Base-by-base conservation (phyloP, 331 rosid genomes). In the Phaseolus coccineus region DNA sequence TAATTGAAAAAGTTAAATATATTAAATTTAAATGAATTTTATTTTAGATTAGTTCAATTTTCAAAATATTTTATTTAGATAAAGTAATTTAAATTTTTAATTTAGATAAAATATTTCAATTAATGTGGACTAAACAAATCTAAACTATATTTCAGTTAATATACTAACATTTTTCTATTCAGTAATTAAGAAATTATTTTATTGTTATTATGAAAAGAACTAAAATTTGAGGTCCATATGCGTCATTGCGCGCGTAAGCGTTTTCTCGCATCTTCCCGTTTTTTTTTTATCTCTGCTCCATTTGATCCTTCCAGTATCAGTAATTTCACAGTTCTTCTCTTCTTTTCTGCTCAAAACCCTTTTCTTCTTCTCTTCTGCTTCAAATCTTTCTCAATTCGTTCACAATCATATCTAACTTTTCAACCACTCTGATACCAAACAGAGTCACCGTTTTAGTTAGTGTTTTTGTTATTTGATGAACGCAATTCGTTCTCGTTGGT, bases 401-500 rank as follows among this genome's bases (percentile, higher is more conserved):
- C 30, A 52, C 2, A 42, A 42, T 42, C 13, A 42, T 42, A 8
- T 42, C 13, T 42, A 42, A 42, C 13, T 42, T 42, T 1, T 24
- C 27, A 62, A 50, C 8, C 4, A 4, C 53, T 5, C 53, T 58
- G 5, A 27, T 77, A 13, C 19, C 14, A 64, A 66, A 63, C 73
- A 8, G 1, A 58, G 47, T 42, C 3, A 71, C n/a, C 27, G 27
- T 13, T 19, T 19, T 35, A 39, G n/a, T 39, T 40, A 11, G 9
- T 51, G 55, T 0, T 5, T 30, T 55, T 1, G n/a, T 16, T 2
- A 8, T 31, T 65, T 12, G 9, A 91, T 90, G 97, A 93, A 56
- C 86, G 16, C 77, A 61, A 83, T 84, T 86, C 88, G 90, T 39
- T 71, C 56, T 25, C 91, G 93, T 42, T 83, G 35, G 79, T 80